Conservation (phyloP, 1,284 basidiomycete genomes). For the Spongiforma sp. region DNA sequence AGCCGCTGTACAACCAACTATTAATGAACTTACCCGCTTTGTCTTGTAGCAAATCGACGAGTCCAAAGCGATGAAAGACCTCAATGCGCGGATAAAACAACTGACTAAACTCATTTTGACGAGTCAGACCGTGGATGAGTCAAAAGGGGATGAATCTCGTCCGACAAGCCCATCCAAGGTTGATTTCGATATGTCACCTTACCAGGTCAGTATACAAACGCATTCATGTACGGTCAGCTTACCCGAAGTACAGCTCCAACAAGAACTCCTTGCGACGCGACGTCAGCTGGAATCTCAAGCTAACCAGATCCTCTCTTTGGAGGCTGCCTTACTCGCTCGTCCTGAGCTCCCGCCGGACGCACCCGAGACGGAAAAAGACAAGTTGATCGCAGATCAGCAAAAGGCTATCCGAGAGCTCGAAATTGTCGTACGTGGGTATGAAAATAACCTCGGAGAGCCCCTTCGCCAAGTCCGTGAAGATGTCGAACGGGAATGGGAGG, state of each 20-base stretch:
- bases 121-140: slow-evolving; percentile 78
- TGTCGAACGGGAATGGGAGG: slow-evolving; percentile 79
- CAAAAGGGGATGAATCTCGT: slow-evolving; percentile 67
- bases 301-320: slow-evolving; percentile 81
- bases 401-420: slow-evolving; percentile 76
- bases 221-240: slow-evolving; percentile 1
- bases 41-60: slow-evolving; percentile 71
- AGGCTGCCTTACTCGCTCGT: slow-evolving; percentile 69
- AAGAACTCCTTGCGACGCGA: slow-evolving; percentile 80
- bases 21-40: too few relatives aligned
- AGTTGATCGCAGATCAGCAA: slow-evolving; percentile 67
- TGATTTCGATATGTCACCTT: slow-evolving; percentile 85
- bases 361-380: slow-evolving; percentile 73
- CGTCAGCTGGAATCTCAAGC: slow-evolving; percentile 78
- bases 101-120: slow-evolving; percentile 88
- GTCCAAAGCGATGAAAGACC: slow-evolving; percentile 78
- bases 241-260: slow-evolving; percentile 67
- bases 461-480: slow-evolving; percentile 77
- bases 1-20: too few relatives aligned
- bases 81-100: slow-evolving; percentile 83
- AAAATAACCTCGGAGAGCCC: slow-evolving; percentile 74
- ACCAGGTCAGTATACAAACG: slow-evolving; percentile 56
- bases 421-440: slow-evolving; percentile 70
- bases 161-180: slow-evolving; percentile 83
- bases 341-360: slow-evolving; percentile 63